Evolutionary conservation across 139 green algal genomes (phyloP), one percentile per base, ranked within the genome.

Genomic region (Astrephomene gubernaculifera): DNA sequence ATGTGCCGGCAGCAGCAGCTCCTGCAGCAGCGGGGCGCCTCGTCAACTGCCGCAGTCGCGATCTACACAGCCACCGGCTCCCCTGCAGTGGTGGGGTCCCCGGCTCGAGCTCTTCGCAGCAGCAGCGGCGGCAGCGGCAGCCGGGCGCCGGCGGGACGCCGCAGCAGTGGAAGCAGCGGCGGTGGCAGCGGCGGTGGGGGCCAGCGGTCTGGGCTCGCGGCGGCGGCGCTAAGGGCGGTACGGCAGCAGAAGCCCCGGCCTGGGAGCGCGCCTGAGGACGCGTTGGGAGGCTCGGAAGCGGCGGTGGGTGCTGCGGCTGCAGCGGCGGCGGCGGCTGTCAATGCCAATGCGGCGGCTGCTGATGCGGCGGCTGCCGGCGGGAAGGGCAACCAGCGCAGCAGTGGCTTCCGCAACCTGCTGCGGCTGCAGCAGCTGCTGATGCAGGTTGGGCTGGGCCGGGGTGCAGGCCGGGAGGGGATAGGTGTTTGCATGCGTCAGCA

Each of bases 351-450:
- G 43, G 31, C 24, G 19, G 43, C 25, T 27, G 33, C 9, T 24
- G 72, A 33, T n/a, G 31, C 10, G 27, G 72, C 4, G 5, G 49
- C 38, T 9, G 35, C 54, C 6, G 12, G 27, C 4, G 49, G 17
- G 31, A 27, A 45, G 22, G n/a, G n/a, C 2, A 25, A 27, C 24
- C 33, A 81, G 24, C 53, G 73, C 6, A 41, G 22, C 74, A 82
- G 74, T 27, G 54, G 82, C 33, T 87, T 87, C 61, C 49, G 71
- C 4, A 49, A 82, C 33, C 43, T 87, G 53, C 61, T 71, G 33
- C 36, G 57, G 54, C 82, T 87, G 70, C 82, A 87, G 31, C 43
- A 45, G 33, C 53, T 75, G 43, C 60, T 87, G 70, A 53, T 87
- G 33, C 70, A 72, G 69, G 78, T 84, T 22, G 2, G 78, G 4